phyloP scores from a whole-genome alignment of 2,329 filamentous ascomycete species.

The Colletotrichum tamarilloi region DNA sequence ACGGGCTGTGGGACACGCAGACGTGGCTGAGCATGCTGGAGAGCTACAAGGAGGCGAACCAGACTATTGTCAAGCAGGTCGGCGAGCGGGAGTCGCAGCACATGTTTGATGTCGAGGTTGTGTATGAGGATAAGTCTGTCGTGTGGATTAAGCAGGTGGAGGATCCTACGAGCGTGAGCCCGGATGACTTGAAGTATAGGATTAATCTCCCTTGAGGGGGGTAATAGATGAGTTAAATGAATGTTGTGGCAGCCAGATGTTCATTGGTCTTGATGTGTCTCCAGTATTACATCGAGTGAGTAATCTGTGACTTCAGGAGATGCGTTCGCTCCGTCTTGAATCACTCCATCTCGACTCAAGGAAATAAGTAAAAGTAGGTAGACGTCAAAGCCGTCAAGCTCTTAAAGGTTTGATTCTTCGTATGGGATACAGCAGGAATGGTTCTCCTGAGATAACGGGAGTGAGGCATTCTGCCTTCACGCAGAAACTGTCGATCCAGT shows the following conservation, averaged over 20 bases:
- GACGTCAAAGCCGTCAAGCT: too few species aligned
- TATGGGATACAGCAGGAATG: too few species aligned
- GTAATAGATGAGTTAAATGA: background rate
- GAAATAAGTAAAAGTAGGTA: too few species aligned
- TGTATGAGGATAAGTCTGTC: slow-evolving; percentile 28
- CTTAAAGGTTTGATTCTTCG: too few species aligned
- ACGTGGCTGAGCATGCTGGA: slow-evolving; percentile 49
- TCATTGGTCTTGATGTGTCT: too few species aligned
- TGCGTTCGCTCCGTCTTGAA: background rate
- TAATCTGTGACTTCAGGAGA: background rate
- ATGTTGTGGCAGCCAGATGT: background rate
- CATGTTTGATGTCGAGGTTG: slow-evolving; percentile 17
- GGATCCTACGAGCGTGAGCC: background rate
- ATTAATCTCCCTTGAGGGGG: slow-evolving; percentile 14
- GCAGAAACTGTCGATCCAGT: too few species aligned
- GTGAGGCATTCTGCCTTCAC: too few species aligned
- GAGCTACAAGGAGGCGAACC: background rate
- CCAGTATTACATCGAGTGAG: too few species aligned
- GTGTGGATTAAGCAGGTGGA: slow-evolving; percentile 26
- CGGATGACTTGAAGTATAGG: slow-evolving; percentile 17
- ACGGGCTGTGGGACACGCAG: slow-evolving; percentile 56
- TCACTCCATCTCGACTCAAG: too few species aligned
- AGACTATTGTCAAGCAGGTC: background rate
- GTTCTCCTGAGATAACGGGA: too few species aligned
- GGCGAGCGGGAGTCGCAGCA: slow-evolving; percentile 7